Base-by-base conservation (phyloP, 352 stramenopile species). In the Phytophthora hybrid region DNA sequence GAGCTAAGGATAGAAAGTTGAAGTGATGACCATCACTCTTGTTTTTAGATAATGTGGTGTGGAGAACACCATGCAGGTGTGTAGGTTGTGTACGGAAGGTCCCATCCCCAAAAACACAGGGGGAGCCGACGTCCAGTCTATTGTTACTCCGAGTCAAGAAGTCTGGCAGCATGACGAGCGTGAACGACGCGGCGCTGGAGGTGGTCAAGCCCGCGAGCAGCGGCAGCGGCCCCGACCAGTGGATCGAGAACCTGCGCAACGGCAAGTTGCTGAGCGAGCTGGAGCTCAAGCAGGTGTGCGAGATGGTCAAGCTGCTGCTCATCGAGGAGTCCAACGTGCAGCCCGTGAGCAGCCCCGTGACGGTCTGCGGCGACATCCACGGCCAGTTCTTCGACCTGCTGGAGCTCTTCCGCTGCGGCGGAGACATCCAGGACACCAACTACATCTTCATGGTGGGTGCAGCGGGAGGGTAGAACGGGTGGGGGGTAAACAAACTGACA, bases 261-360 rank as follows among this genome's bases (percentile, higher is more conserved):
- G 90, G 91, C 68, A 94, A 95, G 64, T 64, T 95, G 53, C 78
- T 97, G 60, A 93, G 82, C 64, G 91, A 97, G 80, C 77, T 95
- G 66, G 89, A 97, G 78, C 84, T 97, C 68, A 96, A 97, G 73
- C 84, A 94, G 74, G 83, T 97, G 55, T 97, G 91, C 76, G 86
- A 96, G 77, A 95, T 95, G 70, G 90, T 97, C 54, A 98, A 98
- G 82, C 77, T 95, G 67, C 88, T 97, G 64, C 81, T 98, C 29
- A 95, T 97, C 58, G 92, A 98, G 71, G 93, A 98, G 76, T 95
- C 88, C 67, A 98, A 97, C 74, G 92, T 98, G 55, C 91, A 97
- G 72, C 84, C 90, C 59, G 91, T 98, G 76, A 96, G 85, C 72
- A 95, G 86, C 66, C 92, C 92, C 60, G 91, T 97, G 73, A 97